Conservation (phyloP, 1,139 yeast genomes). For the Wickerhamomyces sp. region DNA sequence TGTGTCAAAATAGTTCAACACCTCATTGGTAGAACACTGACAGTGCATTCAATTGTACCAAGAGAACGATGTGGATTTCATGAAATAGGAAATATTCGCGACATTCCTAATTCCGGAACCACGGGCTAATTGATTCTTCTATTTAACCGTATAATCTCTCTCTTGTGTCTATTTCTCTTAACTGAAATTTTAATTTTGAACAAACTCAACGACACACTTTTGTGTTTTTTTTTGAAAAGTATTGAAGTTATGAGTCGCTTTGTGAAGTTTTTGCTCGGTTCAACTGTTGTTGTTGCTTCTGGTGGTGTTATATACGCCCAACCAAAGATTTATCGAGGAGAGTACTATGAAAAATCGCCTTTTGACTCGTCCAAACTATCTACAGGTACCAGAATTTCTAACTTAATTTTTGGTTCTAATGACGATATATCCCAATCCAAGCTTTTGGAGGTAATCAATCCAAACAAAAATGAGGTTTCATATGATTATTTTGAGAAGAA, state of each 20-base stretch:
- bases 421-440: slow-evolving; percentile 12
- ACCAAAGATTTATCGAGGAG: slow-evolving; percentile 13
- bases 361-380: slow-evolving; percentile 7
- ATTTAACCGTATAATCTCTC: too few relatives aligned
- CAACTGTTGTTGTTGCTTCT: slow-evolving; percentile 7
- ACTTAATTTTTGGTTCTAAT: slow-evolving; percentile 4
- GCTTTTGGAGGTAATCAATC: slow-evolving; percentile 13
- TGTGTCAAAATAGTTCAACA: too few relatives aligned
- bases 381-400: slow-evolving; percentile 2
- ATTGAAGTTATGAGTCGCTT: neutral
- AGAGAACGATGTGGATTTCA: too few relatives aligned
- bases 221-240: too few relatives aligned
- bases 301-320: slow-evolving; percentile 4
- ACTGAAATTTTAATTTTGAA: too few relatives aligned
- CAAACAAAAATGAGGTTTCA: slow-evolving; percentile 11
- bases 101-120: too few relatives aligned
- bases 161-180: too few relatives aligned
- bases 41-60: too few relatives aligned
- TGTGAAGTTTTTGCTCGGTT: neutral
- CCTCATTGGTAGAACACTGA: too few relatives aligned
- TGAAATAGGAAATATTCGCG: too few relatives aligned
- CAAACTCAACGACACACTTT: too few relatives aligned
- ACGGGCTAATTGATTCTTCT: too few relatives aligned
- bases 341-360: slow-evolving; percentile 16
- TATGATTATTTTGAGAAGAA: slow-evolving; percentile 20